phyloP scores from a whole-genome alignment of 1,284 basidiomycete genomes.

The Anthracocystis setariae region DNA sequence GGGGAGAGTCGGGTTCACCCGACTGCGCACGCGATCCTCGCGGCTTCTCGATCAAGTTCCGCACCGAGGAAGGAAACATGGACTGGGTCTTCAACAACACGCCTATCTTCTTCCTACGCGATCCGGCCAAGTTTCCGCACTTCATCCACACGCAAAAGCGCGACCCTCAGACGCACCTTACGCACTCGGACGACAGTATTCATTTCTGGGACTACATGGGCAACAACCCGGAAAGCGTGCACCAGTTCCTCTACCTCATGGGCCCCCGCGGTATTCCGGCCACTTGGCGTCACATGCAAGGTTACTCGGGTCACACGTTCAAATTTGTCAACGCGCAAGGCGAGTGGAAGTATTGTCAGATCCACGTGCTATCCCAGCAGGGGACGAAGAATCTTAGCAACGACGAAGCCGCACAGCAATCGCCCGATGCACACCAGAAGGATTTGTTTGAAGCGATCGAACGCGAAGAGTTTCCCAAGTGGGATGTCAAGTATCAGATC shows the following conservation, averaged over 20 bases:
- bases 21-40: constrained; percentile 55
- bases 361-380: constrained; percentile 54
- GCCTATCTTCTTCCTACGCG: constrained; percentile 57
- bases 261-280: constrained; percentile 50
- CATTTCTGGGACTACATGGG: constrained; percentile 55
- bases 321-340: constrained; percentile 56
- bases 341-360: constrained; percentile 54
- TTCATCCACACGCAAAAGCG: constrained; percentile 62
- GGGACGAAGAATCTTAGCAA: constrained; percentile 45
- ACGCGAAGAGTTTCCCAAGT: constrained; percentile 59
- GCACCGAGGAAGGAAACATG: constrained; percentile 45
- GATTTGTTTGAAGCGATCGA: constrained; percentile 63
- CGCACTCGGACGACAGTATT: constrained; percentile 41
- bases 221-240: constrained; percentile 43
- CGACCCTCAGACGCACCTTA: constrained; percentile 46
- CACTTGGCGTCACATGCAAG: constrained; percentile 46
- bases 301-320: constrained; percentile 57
- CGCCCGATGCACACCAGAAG: constrained; percentile 52
- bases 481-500: constrained; percentile 60
- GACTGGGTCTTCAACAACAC: constrained; percentile 57
- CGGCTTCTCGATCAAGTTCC: constrained; percentile 57
- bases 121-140: constrained; percentile 55
- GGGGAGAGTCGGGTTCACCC: constrained; percentile 49
- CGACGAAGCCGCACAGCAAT: constrained; percentile 41
- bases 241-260: constrained; percentile 55